A percentile compares a stretch with the other conserved stretches of the same genome.
phyloP scores from a whole-genome alignment of 2,329 filamentous ascomycete species.

The Claviceps humidiphila region DNA sequence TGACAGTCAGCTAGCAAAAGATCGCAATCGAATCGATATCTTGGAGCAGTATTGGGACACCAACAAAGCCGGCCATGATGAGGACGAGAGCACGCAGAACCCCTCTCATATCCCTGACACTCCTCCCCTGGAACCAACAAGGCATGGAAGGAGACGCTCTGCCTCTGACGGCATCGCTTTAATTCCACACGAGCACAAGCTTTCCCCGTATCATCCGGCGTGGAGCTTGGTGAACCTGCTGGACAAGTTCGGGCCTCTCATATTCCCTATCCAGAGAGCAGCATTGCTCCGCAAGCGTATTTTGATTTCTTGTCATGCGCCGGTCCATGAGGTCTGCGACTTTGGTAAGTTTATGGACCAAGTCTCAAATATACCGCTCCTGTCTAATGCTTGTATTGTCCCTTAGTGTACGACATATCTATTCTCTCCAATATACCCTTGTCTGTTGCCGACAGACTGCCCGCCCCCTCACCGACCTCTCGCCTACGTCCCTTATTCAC shows the following conservation, averaged over 20 bases:
- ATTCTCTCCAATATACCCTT: slow-evolving; percentile 78
- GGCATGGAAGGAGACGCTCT: slow-evolving; percentile 43
- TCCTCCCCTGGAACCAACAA: slow-evolving; percentile 21
- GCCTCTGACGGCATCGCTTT: slow-evolving; percentile 48
- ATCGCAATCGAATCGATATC: slow-evolving; percentile 46
- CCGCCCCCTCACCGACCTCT: slow-evolving; percentile 44
- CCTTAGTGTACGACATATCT: slow-evolving; percentile 80
- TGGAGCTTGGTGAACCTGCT: slow-evolving; percentile 67
- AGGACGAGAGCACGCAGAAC: not conserved
- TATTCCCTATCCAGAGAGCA: slow-evolving; percentile 83
- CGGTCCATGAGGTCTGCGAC: slow-evolving; percentile 75
- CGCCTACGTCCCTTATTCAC: slow-evolving; percentile 78
- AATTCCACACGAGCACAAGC: slow-evolving; percentile 46
- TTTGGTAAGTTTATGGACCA: slow-evolving; percentile 49
- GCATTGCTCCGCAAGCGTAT: slow-evolving; percentile 80
- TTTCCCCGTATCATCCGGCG: slow-evolving; percentile 74
- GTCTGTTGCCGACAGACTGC: slow-evolving; percentile 56
- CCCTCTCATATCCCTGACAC: slow-evolving; percentile 21
- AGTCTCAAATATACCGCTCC: not conserved
- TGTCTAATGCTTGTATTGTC: not conserved
- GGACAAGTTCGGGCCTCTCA: slow-evolving; percentile 74
- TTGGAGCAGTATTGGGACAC: slow-evolving; percentile 72
- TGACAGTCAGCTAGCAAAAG: slow-evolving; percentile 45
- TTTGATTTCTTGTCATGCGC: slow-evolving; percentile 71
- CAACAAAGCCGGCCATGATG: slow-evolving; percentile 24